Base-by-base conservation (phyloP, 805 yeast genomes). In the Grigorovia humatica region DNA sequence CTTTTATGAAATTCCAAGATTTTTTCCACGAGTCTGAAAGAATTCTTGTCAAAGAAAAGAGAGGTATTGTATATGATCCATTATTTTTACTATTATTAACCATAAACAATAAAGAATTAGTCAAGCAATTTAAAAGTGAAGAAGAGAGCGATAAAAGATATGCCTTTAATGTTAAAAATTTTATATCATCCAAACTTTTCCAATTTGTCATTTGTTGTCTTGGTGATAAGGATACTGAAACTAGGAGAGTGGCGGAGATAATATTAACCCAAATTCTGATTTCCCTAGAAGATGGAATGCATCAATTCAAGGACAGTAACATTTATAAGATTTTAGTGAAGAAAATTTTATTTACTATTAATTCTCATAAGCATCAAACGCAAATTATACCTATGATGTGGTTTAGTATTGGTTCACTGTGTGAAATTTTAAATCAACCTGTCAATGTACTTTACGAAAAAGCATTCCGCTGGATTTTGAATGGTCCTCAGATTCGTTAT, bases 371-470 rank as follows among this genome's bases (percentile, higher is more conserved):
- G 4, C 51, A 35, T 15, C 45, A 59, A 9, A 50, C 53, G 2
- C 62, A 59, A 1, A 54, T 76, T 6, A 59, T 81, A 0, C 75
- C 82, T 2, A 55, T 83, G 17, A 70, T 82, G n/a, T 77, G 84
- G 67, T 68, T 73, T 17, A 62, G 80, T 51, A 65, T 82, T 43
- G 76, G 88, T 0, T 74, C 77, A 49, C 63, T 88, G 42, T 68
- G 80, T 4, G 77, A 79, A 2, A 71, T 87, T 1, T 63, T 87
- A 52, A 64, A 74, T 6, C 80, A 82, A 54, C 96, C 97, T 0
- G 79, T 82, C 0, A 91, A 87, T 55, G 76, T 74, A 58, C 64
- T 91, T 19, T 86, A 83, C 65, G 96, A 89, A 55, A 79, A 80
- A 57, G 79, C 80, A 0, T 79, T 74, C 58, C 76, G 83, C 53